These are phyloP conservation scores for Bertia moriformis DNA, from an alignment of 2,329 filamentous ascomycete genomes.

Conservation along the genomic window DNA sequence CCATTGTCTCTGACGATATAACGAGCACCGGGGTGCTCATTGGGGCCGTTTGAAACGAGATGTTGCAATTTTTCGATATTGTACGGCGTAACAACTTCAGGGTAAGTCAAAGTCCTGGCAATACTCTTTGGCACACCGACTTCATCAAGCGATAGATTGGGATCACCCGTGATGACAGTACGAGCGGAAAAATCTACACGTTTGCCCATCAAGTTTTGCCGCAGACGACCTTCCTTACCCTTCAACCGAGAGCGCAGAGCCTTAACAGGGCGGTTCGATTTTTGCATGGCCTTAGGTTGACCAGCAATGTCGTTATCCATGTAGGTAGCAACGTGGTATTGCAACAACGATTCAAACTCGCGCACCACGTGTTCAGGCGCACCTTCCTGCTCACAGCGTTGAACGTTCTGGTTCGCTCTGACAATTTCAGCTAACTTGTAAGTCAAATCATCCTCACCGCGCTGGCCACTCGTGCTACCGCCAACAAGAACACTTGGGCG, in stretches of 20 bases:
- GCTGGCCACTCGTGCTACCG: constrained; percentile 77
- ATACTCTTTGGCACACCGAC: constrained; percentile 93
- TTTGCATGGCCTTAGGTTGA: constrained; percentile 84
- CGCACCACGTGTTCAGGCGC: constrained; percentile 79
- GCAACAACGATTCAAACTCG: constrained; percentile 81
- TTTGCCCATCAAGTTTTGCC: constrained; percentile 99
- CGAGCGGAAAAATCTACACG: constrained; percentile 98
- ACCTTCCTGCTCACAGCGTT: constrained; percentile 78
- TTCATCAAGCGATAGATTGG: constrained; percentile 89
- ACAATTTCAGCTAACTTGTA: constrained; percentile 99
- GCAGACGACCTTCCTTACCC: constrained; percentile 94
- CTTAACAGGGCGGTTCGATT: constrained; percentile 91
- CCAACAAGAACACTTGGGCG: constrained; percentile 94
- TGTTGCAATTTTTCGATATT: constrained; percentile 87
- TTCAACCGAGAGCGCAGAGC: constrained; percentile 93
- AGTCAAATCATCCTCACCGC: constrained; percentile 96
- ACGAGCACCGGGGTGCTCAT: constrained; percentile 87
- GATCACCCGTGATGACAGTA: constrained; percentile 98
- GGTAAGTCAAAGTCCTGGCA: constrained; percentile 83
- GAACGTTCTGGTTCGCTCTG: constrained; percentile 87
- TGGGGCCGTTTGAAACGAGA: constrained; percentile 83
- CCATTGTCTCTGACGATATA: constrained; percentile 92
- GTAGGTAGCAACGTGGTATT: constrained; percentile 96
- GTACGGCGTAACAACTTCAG: constrained; percentile 92
- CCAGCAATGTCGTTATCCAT: constrained; percentile 99